These are phyloP conservation scores for Cytospora piceicola DNA, from an alignment of 2,329 filamentous ascomycete genomes.

Conservation along the genomic window DNA sequence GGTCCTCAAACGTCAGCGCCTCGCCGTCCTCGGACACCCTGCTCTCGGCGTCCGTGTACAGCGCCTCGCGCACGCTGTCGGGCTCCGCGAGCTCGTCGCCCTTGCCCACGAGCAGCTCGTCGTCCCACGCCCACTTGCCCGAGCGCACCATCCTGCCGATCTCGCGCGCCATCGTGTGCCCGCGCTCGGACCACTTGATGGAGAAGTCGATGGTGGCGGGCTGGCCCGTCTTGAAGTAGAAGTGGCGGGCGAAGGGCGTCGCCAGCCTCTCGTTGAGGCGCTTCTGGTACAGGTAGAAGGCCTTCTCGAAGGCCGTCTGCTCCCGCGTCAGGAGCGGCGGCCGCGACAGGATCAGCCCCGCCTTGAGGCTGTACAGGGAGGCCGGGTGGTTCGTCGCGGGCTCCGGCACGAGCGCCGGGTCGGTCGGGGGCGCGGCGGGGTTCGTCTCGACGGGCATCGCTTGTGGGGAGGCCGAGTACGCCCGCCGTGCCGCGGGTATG, in stretches of 20 bases:
- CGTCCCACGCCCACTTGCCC: slow-evolving; percentile 78
- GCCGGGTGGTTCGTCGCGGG: slow-evolving; percentile 28
- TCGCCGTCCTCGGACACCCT: slow-evolving; percentile 64
- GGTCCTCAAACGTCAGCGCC: slow-evolving; percentile 59
- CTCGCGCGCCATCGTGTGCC: slow-evolving; percentile 76
- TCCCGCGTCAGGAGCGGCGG: slow-evolving; percentile 84
- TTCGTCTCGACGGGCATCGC: slow-evolving; percentile 36
- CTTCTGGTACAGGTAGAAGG: slow-evolving; percentile 96
- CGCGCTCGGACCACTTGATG: slow-evolving; percentile 76
- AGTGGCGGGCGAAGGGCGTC: slow-evolving; percentile 84
- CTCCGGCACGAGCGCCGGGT: slow-evolving; percentile 35
- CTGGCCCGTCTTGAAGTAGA: slow-evolving; percentile 94
- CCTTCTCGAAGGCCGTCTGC: slow-evolving; percentile 84
- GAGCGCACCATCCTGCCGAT: slow-evolving; percentile 77
- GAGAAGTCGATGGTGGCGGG: slow-evolving; percentile 87
- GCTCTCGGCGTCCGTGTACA: slow-evolving; percentile 76
- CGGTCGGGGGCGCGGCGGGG: slow-evolving; percentile 33
- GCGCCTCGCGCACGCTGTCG: slow-evolving; percentile 65
- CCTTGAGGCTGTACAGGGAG: slow-evolving; percentile 53
- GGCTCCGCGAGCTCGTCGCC: slow-evolving; percentile 70
- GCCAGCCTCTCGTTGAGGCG: slow-evolving; percentile 91
- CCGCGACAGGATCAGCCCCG: slow-evolving; percentile 82
- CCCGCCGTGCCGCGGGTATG: slow-evolving; percentile 35
- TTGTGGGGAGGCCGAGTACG: slow-evolving; percentile 41
- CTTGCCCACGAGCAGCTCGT: slow-evolving; percentile 81